These are phyloP conservation scores for Xerocomus minutiporus DNA, from an alignment of 1,284 basidiomycete genomes.

Conservation along the genomic window DNA sequence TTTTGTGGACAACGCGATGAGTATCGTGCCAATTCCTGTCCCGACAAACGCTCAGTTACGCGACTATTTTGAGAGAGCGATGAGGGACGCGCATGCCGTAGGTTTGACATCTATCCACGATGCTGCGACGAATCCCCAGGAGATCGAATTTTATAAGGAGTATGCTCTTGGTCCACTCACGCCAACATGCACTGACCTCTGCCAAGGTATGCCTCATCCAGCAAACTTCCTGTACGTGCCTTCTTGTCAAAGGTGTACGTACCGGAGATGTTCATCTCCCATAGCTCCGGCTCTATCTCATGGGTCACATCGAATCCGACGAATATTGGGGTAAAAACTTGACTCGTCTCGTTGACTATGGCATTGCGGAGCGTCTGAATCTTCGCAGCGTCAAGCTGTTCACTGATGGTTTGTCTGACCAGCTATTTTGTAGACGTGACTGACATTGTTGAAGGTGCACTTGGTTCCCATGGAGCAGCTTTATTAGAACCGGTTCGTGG, in stretches of 20 bases:
- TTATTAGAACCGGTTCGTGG: conserved; percentile 59
- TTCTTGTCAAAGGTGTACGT: not conserved
- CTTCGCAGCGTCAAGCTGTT: conserved; percentile 83
- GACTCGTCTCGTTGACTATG: conserved; percentile 59
- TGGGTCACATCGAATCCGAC: conserved; percentile 59
- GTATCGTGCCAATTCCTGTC: conserved; percentile 59
- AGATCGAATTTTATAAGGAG: conserved; percentile 66
- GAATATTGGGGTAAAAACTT: conserved; percentile 65
- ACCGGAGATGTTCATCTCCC: not conserved
- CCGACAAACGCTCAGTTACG: conserved; percentile 57
- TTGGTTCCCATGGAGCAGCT: conserved; percentile 90
- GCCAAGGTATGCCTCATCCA: conserved; percentile 53
- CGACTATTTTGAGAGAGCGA: conserved; percentile 59
- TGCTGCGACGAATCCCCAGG: conserved; percentile 52
- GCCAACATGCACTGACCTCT: not conserved
- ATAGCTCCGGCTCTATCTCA: conserved; percentile 73
- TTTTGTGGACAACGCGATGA: conserved; percentile 72
- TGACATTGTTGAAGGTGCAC: conserved; percentile 53
- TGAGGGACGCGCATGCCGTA: conserved; percentile 63
- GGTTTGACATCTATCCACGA: conserved; percentile 86
- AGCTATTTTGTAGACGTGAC: not conserved
- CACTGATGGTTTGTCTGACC: conserved; percentile 53
- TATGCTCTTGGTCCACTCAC: conserved; percentile 29
- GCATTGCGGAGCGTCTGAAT: conserved; percentile 58
- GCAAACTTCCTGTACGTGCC: conserved; percentile 56